Conservation (phyloP, 306 rosid genomes). For the Glycyrrhiza uralensis region DNA sequence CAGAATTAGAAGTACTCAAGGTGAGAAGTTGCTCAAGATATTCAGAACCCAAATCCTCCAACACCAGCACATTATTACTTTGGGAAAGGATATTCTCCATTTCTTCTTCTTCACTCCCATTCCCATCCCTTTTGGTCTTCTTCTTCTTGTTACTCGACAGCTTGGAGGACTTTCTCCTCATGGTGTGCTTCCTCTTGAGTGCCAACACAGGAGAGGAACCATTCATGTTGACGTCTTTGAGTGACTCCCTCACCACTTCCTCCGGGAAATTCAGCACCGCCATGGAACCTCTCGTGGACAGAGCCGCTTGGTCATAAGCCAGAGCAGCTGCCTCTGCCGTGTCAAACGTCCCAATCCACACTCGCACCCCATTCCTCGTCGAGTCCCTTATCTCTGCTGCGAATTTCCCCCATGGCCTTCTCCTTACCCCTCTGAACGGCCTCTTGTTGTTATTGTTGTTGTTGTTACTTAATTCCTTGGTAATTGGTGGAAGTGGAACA, state of each 20-base stretch:
- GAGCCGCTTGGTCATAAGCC: constrained; percentile 95
- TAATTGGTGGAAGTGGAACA: too few species aligned
- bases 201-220: constrained; percentile 72
- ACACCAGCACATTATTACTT: constrained; percentile 53
- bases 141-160: constrained; percentile 12
- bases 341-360: constrained; percentile 94
- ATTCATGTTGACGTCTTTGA: constrained; percentile 27
- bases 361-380: constrained; percentile 71
- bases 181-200: constrained; percentile 53
- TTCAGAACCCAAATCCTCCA: constrained; percentile 77
- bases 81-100: neutral
- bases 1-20: constrained; percentile 23
- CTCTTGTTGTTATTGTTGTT: constrained; percentile 16
- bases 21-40: constrained; percentile 68
- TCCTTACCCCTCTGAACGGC: constrained; percentile 64
- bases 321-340: constrained; percentile 86
- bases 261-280: constrained; percentile 83
- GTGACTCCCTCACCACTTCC: constrained; percentile 45
- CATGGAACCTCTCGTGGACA: constrained; percentile 53
- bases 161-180: constrained; percentile 29
- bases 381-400: constrained; percentile 96
- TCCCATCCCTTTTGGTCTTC: constrained; percentile 16
- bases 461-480: too few species aligned
- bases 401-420: constrained; percentile 93
- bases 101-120: too few species aligned